Percentiles rank a stretch among this genome's conserved stretches.
These are phyloP conservation scores for Fusarium humuli DNA, from an alignment of 2,329 filamentous ascomycete species.

Conservation along the genomic window DNA sequence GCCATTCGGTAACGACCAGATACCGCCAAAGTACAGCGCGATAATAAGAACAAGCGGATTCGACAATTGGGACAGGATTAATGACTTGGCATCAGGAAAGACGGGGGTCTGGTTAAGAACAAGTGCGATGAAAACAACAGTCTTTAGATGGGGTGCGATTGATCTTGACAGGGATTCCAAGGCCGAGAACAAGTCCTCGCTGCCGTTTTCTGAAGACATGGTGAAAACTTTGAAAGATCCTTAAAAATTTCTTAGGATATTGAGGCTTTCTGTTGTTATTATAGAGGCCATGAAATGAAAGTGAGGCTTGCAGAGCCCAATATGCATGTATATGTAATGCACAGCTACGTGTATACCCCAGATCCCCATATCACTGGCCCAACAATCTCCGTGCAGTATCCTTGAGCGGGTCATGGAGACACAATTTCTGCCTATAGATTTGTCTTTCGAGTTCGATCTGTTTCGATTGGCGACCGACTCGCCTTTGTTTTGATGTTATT, in stretches of 20 bases:
- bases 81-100: neutral
- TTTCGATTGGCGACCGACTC: neutral
- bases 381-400: neutral
- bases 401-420: neutral
- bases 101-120: conserved; percentile 24
- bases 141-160: conserved; percentile 25
- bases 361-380: conserved; percentile 1
- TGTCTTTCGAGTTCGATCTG: neutral
- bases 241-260: fast-evolving
- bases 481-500: neutral
- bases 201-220: conserved; percentile 25
- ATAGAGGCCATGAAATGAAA: fast-evolving
- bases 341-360: conserved; percentile 17
- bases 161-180: conserved; percentile 25
- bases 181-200: conserved; percentile 33
- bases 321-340: conserved; percentile 19
- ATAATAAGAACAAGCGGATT: conserved; percentile 16
- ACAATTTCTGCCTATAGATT: neutral
- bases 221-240: neutral
- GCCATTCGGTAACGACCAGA: conserved; percentile 15
- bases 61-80: conserved; percentile 14
- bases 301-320: conserved; percentile 11
- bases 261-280: neutral
- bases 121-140: conserved; percentile 17
- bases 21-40: conserved; percentile 9